Base-by-base conservation (phyloP, 805 yeast species). In the Metschnikowia santaceciliae region DNA sequence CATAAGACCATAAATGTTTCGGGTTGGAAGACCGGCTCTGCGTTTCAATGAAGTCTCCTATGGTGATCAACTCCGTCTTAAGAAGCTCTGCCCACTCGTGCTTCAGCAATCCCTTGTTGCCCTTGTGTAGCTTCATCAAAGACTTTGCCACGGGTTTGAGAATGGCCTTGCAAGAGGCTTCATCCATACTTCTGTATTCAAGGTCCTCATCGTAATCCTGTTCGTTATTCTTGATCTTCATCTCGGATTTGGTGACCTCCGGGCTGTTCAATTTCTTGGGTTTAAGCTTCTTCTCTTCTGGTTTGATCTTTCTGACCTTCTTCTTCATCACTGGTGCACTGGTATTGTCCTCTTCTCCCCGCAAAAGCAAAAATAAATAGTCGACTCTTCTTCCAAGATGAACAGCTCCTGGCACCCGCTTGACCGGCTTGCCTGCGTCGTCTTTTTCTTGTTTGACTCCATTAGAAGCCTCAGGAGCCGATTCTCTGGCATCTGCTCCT, bases 371-470 rank as follows among this genome's bases (percentile, higher is more conserved):
- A 26, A 92, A 78, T 61, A 94, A 75, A 61, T 91, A 92, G 65
- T 95, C 99, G 1, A 89, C 84, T 64, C 99, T 82, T 68, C 99
- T 82, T 10, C 88, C 89, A 46, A 94, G 74, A 69, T 94, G 99
- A 15, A 94, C 94, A 3, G 97, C 79, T 7, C 95, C 94, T 0
- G 99, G 98, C 3, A 86, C 87, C 61, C 83, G 86, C 56, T 89
- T 87, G 32, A 74, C 58, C n/a, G 47, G 34, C 46, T 75, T 65
- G 42, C 66, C 65, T 38, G 67, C 59, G 36, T 59, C 56, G 42
- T 60, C 56, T 14, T 52, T 50, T 4, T 46, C 60, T 45, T 55
- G 56, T 4, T 52, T 43, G 19, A 42, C 48, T 11, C 49, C 58
- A 10, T 42, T 42, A 5, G 42, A 39, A 17, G 47, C 42, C 15